Base-by-base conservation (phyloP, 2,329 filamentous ascomycete species). In the Westerdykella aurantiaca region DNA sequence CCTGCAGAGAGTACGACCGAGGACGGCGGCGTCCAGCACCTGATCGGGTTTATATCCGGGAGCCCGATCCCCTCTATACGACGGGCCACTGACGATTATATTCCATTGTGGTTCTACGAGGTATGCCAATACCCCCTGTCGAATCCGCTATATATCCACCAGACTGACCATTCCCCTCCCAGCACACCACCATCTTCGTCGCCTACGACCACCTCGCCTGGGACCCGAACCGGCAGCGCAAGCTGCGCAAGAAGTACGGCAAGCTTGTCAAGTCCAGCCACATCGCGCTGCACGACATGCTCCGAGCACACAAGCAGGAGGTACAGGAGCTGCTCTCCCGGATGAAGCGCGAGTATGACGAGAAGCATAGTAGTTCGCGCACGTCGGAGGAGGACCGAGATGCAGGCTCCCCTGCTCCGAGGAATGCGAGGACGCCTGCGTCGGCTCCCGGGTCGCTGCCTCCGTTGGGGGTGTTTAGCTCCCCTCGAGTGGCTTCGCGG, bases 21-120 rank as follows among this genome's bases (percentile, higher is more conserved):
- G 6, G 55, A 56, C 7, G 59, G 53, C 29, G 38, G 45, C 5
- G 76, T 95, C 39, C 74, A 81, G 1, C 84, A 83, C 25, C 77
- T 94, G 12, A 75, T 96, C 52, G 88, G 85, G 49, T 95, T 95
- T 61, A 85, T 95, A 14, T 81, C 82, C 18, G 85, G 80, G 31
- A 76, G 86, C 43, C 80, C 80, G 23, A 75, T 96, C 14, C 82
- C 87, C 11, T 83, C 88, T 1, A 80, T 95, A 55, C 85, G 82
- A 59, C 69, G 71, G 17, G 53, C 66, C 2, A 68, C 67, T 1
- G 86, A 87, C 29, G 89, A 93, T 51, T 79, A 81, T 22, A 85
- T 94, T 46, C 75, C 79, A n/a, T 74, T 77, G 14, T 97, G 91
- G 91, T 97, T 95, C 69, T 85, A 84, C 60, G 75, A 81, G 17